Evolutionary conservation across 164 flowering plant genomes (phyloP).

Genomic region (Magnolia kwangsiensis): DNA sequence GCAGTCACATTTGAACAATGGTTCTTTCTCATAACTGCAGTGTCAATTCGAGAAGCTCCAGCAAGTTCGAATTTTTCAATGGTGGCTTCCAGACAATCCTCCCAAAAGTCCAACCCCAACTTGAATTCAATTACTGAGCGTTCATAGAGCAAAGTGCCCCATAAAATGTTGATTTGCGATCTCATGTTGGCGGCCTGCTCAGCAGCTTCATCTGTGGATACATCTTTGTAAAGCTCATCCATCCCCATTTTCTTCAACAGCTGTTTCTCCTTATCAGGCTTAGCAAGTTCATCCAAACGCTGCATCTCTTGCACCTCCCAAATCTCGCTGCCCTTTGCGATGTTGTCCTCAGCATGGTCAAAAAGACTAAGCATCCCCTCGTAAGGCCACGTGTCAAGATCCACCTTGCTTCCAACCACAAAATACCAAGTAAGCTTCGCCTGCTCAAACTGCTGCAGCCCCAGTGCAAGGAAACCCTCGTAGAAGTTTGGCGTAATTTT

Average conservation of each 20-base stretch:
- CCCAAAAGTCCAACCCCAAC: conserved; percentile 67
- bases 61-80: conserved; percentile 79
- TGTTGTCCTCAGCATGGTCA: conserved; percentile 77
- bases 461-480: conserved; percentile 75
- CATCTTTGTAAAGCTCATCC: conserved; percentile 36
- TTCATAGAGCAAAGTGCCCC: conserved; percentile 89
- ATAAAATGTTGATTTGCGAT: conserved; percentile 72
- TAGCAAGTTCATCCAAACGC: conserved; percentile 31
- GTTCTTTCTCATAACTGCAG: conserved; percentile 81
- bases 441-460: conserved; percentile 84
- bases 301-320: conserved; percentile 65
- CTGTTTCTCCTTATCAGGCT: conserved; percentile 25
- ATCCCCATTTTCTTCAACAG: conserved; percentile 43
- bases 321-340: conserved; percentile 63
- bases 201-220: conserved; percentile 48
- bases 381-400: conserved; percentile 57
- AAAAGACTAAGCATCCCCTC: conserved; percentile 54
- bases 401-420: conserved; percentile 54
- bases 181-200: conserved; percentile 58
- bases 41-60: conserved; percentile 84
- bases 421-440: conserved; percentile 86
- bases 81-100: conserved; percentile 70
- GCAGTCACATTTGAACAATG: conserved; percentile 66
- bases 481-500: conserved; percentile 71
- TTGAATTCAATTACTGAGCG: conserved; percentile 83